Evolutionary conservation across 2,329 filamentous ascomycete genomes (phyloP), one percentile per base, ranked within the genome.

Genomic region (Colletotrichum zoysiae): DNA sequence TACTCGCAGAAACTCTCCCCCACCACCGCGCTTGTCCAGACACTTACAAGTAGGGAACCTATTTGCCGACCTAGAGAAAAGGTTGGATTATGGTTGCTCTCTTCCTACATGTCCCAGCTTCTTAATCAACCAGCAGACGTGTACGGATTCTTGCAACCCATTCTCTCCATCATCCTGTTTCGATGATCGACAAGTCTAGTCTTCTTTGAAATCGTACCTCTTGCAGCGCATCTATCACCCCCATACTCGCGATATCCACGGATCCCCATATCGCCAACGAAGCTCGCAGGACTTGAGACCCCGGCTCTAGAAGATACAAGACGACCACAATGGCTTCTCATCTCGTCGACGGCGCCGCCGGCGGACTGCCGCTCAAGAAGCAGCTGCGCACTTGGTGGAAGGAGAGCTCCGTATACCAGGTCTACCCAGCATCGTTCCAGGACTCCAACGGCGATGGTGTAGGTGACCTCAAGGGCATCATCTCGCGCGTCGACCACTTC

Each of bases 391-490:
- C 59, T 20, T 90, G 88, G 88, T 90, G 89, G 88, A 89, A 90
- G 75, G 87, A 90, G 77, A 85, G 84, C 62, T 83, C 86, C 12
- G 86, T 90, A 30, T 91, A 91, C 77, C 88, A 91, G 74, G 86
- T 91, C 73, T 91, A 90, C 77, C 87, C 88, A 2, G 85, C 88
- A n/a, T 88, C 86, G 35, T 90, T 90, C 81, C 85, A 88, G 73
- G 88, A 90, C 77, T 86, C 85, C 53, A 89, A 86, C 26, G 86
- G 85, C 51, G 85, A 87, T 68, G 88, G 88, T 6, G 79, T 85
- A 58, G 88, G 88, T 51, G 88, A 90, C 72, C 79, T 90, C n/a
- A 84, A 84, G 58, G 88, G 88, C 48, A 88, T 90, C 74, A 88
- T 88, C 61, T 85, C 85, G 20, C 83, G 86, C 60, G 80, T 90